Base-by-base conservation (phyloP, 352 stramenopile genomes). In the Peronospora belbahrii region DNA sequence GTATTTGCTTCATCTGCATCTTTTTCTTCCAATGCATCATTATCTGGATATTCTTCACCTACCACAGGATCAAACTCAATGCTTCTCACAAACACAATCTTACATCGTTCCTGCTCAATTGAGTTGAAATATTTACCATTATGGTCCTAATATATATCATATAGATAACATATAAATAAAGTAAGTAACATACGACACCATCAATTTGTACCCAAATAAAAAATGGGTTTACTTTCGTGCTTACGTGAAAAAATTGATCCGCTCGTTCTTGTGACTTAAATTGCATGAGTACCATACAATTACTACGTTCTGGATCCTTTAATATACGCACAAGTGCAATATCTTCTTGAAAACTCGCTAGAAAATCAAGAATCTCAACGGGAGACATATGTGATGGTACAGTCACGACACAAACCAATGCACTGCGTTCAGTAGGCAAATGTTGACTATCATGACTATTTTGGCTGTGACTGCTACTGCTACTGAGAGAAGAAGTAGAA, bases 101-200 rank as follows among this genome's bases (percentile, higher is more conserved):
- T 86, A 62, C 84, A 96, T 6, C 74, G 71, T 46, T 94, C 80
- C 30, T 83, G 81, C 66, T 96, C 84, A 33, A 96, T 93, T 43
- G 85, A 96, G 59, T 93, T 96, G 58, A 95, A 96, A 47, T 88
- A 92, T 22, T 75, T 89, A 48, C 85, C 83, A 35, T 96, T 95
- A 54, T 91, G 87, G 19, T 76, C 78, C 61, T 90, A 37, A 42
- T 23, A 48, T 2, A 14, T 6, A n/a, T 3, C 27, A 33, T n/a
- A n/a, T n/a, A 27, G 23, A 27, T 27, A 37, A 59, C n/a, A 39
- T 41, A 45, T 15, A 50, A 24, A 25, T 7, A 27, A 30, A 13
- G 38, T 9, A 30, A 27, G 43, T 35, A 48, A 38, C 13, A 30
- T 39, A 35, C 43, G 15, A 1, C 11, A 31, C 14, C n/a, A n/a